phyloP scores from a whole-genome alignment of 2,329 filamentous ascomycete genomes.

The Teratosphaeria zuluensis region DNA sequence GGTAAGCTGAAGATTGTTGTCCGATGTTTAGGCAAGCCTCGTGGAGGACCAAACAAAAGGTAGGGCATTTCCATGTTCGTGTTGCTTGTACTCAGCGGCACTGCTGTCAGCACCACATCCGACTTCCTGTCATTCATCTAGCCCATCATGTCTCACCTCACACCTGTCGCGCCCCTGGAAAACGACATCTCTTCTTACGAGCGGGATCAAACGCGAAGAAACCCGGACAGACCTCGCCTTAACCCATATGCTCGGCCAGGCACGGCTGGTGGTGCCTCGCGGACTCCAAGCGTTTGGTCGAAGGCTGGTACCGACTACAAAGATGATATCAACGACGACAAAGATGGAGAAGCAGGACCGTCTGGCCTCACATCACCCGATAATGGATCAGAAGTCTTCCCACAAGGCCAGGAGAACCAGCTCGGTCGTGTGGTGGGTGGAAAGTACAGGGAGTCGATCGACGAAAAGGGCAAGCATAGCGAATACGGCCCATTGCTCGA shows the following conservation, averaged over 20 bases:
- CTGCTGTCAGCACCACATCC: background rate
- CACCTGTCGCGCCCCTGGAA: background rate
- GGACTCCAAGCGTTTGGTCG: background rate
- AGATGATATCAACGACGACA: background rate
- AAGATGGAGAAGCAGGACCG: constrained; percentile 7
- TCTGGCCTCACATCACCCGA: constrained; percentile 14
- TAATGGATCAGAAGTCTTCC: constrained; percentile 11
- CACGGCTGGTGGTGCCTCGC: background rate
- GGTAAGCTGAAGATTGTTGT: background rate
- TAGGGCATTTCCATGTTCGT: background rate
- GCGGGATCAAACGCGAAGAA: background rate
- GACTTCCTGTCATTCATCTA: background rate
- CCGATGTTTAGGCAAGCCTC: background rate
- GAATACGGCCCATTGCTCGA: constrained; percentile 31
- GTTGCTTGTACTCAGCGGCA: background rate
- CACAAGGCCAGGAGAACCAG: constrained; percentile 9
- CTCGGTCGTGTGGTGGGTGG: constrained; percentile 33
- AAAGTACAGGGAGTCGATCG: constrained; percentile 25
- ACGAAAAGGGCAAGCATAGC: constrained; percentile 24
- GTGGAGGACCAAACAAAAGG: background rate
- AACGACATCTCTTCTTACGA: background rate
- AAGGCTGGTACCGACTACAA: background rate
- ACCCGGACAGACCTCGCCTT: background rate
- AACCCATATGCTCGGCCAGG: background rate
- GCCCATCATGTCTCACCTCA: background rate